Conservation (phyloP, 2,329 filamentous ascomycete genomes). For the Pseudogymnoascus sp. region DNA sequence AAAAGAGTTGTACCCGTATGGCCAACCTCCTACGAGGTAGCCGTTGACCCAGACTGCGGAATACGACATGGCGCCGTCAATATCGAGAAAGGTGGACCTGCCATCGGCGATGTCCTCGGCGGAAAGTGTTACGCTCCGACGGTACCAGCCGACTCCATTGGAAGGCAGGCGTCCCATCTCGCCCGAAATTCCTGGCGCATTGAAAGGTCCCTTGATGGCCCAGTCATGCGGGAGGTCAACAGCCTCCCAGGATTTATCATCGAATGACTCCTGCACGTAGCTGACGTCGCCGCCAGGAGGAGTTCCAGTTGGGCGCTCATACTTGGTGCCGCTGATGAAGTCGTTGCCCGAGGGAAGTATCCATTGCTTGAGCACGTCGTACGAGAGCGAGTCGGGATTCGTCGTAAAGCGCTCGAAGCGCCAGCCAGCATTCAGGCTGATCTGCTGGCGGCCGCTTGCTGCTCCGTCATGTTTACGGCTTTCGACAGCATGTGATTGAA, state of each 20-base stretch:
- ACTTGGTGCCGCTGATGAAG: slow-evolving; percentile 31
- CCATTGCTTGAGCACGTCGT: slow-evolving; percentile 34
- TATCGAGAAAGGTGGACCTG: slow-evolving; percentile 38
- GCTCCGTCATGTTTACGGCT: background rate
- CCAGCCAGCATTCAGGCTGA: slow-evolving; percentile 30
- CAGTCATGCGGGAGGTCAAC: slow-evolving; percentile 43
- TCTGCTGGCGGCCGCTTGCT: background rate
- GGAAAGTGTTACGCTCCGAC: slow-evolving; percentile 32
- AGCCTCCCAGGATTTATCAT: slow-evolving; percentile 37
- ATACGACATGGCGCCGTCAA: slow-evolving; percentile 18
- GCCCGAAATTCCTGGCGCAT: slow-evolving; percentile 30
- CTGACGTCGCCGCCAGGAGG: slow-evolving; percentile 26
- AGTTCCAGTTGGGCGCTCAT: slow-evolving; percentile 28
- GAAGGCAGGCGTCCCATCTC: slow-evolving; percentile 40
- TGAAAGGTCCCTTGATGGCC: slow-evolving; percentile 42
- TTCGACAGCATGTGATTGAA: background rate
- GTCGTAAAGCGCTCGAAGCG: slow-evolving; percentile 31
- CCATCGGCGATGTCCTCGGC: slow-evolving; percentile 25
- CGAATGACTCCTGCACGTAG: slow-evolving; percentile 30
- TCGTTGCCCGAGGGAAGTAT: slow-evolving; percentile 37
- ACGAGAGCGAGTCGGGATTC: slow-evolving; percentile 33
- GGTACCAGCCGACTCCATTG: slow-evolving; percentile 49
- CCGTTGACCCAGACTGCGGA: slow-evolving; percentile 17
- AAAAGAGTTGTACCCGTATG: slow-evolving; percentile 32
- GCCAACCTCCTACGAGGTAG: slow-evolving; percentile 16